Evolutionary conservation across 768 basidiomycete species (phyloP).

Genomic region (Tylopilus vinaceipallidus): DNA sequence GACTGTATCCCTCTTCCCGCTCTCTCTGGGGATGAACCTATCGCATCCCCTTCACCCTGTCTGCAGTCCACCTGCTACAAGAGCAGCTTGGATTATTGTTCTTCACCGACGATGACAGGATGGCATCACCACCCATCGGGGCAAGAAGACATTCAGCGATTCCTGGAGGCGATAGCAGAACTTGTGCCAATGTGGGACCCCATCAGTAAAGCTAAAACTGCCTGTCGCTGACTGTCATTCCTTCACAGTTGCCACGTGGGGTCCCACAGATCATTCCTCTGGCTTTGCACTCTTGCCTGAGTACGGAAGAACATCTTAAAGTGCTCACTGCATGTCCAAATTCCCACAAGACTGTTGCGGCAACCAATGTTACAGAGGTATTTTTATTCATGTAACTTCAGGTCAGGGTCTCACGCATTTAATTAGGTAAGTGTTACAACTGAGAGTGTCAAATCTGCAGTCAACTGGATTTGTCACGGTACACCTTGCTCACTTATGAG

Average conservation of each 20-base stretch:
- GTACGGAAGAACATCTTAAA: slow-evolving; percentile 82
- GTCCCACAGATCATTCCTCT: slow-evolving; percentile 61
- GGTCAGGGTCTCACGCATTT: neutral
- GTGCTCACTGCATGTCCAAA: slow-evolving; percentile 81
- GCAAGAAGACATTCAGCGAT: slow-evolving; percentile 92
- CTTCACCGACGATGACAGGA: no score
- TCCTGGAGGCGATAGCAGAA: slow-evolving; percentile 77
- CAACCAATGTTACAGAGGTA: slow-evolving; percentile 97
- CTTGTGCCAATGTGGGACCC: slow-evolving; percentile 68
- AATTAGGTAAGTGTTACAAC: slow-evolving; percentile 91
- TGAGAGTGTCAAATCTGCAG: slow-evolving; percentile 89
- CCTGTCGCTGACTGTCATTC: neutral
- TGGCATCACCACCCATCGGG: no score
- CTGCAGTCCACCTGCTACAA: no score
- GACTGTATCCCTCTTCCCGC: no score
- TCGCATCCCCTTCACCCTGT: no score
- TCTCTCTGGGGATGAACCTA: no score
- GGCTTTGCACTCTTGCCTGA: slow-evolving; percentile 86
- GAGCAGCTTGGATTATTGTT: no score
- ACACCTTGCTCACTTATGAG: neutral
- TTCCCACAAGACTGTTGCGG: slow-evolving; percentile 83
- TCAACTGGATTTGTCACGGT: slow-evolving; percentile 98
- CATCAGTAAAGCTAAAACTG: neutral
- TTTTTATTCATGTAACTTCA: no score
- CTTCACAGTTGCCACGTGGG: slow-evolving; percentile 53